phyloP scores from a whole-genome alignment of 2,329 filamentous ascomycete species.

The Claviceps sorghi region DNA sequence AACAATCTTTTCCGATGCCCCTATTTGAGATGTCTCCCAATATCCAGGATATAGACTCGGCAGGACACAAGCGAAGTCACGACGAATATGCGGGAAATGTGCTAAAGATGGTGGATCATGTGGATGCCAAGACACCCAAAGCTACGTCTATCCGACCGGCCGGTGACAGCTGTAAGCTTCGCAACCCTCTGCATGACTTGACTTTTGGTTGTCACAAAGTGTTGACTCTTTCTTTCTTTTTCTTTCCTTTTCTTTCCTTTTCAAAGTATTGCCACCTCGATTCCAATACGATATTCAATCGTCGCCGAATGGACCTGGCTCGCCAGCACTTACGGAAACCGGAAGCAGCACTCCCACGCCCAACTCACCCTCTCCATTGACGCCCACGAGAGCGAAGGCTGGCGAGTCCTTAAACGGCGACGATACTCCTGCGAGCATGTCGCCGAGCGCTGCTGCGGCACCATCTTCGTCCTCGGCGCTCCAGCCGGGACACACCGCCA shows the following conservation, averaged over 20 bases:
- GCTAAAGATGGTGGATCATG: conserved; percentile 11
- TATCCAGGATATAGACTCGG: conserved; percentile 28
- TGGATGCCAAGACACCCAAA: conserved; percentile 10
- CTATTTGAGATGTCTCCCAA: conserved; percentile 33
- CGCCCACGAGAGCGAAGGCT: conserved; percentile 15
- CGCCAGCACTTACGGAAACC: conserved; percentile 26
- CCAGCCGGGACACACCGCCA: conserved; percentile 18
- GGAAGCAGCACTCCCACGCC: conserved; percentile 25
- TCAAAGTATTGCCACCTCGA: conserved; percentile 11
- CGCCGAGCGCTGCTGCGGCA: neutral
- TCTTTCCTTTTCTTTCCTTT: neutral
- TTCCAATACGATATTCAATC: conserved; percentile 14
- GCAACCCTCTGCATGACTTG: neutral
- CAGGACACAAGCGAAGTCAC: conserved; percentile 31
- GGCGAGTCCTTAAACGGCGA: conserved; percentile 1
- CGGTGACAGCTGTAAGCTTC: conserved; percentile 10
- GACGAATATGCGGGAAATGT: conserved; percentile 27
- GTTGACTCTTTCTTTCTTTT: conserved; percentile 5
- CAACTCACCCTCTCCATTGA: conserved; percentile 21
- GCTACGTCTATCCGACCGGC: conserved; percentile 9
- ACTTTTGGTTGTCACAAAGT: neutral
- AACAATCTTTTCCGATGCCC: conserved; percentile 24
- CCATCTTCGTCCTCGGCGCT: neutral
- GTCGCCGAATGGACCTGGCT: conserved; percentile 12
- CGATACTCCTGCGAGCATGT: conserved; percentile 7